Base-by-base conservation (phyloP, 129 eudicot genomes). In the Logfia minima region DNA sequence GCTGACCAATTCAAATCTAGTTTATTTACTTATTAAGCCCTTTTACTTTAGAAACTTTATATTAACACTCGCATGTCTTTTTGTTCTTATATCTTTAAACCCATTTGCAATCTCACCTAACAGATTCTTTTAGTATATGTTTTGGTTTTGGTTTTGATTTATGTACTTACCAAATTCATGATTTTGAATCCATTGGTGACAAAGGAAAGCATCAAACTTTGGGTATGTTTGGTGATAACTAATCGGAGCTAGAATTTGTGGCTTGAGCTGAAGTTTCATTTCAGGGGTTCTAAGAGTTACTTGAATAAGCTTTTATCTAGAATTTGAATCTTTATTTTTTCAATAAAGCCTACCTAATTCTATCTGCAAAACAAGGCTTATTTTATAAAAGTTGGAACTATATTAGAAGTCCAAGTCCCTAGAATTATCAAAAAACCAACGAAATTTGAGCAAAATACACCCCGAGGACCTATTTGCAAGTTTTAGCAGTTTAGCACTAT, bases 1-100 rank as follows among this genome's bases (percentile, higher is more conserved):
- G 86, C 85, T 89, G 98, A 92, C 98, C 87, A 41, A 82, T 90
- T 90, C 96, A 90, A 90, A 85, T 24, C 48, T 75, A 43, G 22
- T 39, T 68, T 13, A 66, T 76, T 72, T 67, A 77, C 56, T 22
- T 39, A 24, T 71, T 18, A 2, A 16, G 0, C 35, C 82, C 81
- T 35, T 82, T 19, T n/a, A 41, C 24, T 67, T 56, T 26, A 58
- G 17, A 9, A 58, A 31, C 4, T 45, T 43, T 28, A 29, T 5
- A 48, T 3, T 4, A 52, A 77, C 31, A 31, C 23, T 52, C 78
- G 1, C 62, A 76, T 21, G 10, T 56, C 32, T 74, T 53, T 56
- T 39, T 66, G 76, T 75, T 68, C 31, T 21, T 5, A 61, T 10
- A 48, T 68, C 11, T 64, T 8, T 1, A 26, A 18, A 37, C 75